phyloP scores from a whole-genome alignment of 768 basidiomycete genomes.

The Auriscalpium orientale region DNA sequence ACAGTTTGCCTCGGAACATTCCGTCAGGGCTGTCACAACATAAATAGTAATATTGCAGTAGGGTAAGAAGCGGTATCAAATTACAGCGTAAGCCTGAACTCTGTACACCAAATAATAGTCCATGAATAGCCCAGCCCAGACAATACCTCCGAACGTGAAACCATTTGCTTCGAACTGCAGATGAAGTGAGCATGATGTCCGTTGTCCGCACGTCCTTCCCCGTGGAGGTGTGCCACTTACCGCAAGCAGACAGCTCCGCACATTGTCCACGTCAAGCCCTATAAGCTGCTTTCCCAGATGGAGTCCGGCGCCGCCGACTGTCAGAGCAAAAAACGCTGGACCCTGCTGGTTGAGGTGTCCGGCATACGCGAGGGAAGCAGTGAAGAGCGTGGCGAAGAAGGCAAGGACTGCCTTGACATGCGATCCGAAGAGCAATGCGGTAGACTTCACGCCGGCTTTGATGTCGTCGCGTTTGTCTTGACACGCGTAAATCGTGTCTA shows the following conservation, averaged over 20 bases:
- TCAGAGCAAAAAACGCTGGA: constrained; percentile 35
- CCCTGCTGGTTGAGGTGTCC: constrained; percentile 51
- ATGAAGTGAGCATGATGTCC: background rate
- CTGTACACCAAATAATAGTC: background rate
- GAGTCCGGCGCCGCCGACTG: constrained; percentile 36
- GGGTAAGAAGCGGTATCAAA: no score
- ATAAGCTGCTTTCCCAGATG: constrained; percentile 42
- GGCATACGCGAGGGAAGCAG: constrained; percentile 40
- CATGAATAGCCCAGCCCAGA: background rate
- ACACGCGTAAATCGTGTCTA: constrained; percentile 72
- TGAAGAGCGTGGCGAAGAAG: constrained; percentile 43
- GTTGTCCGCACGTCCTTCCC: background rate
- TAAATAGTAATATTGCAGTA: no score
- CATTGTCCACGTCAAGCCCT: constrained; percentile 36
- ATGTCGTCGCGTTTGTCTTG: constrained; percentile 73
- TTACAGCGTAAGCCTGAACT: no score
- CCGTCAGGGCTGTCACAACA: no score
- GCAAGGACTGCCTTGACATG: constrained; percentile 51
- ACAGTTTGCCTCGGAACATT: no score
- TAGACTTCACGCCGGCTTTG: constrained; percentile 66
- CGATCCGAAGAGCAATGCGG: constrained; percentile 62
- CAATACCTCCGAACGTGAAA: background rate
- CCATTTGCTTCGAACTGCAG: background rate
- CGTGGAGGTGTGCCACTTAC: constrained; percentile 22
- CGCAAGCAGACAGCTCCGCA: constrained; percentile 36